Conservation (phyloP, 208 protist species). For the Crithidia expoeki region DNA sequence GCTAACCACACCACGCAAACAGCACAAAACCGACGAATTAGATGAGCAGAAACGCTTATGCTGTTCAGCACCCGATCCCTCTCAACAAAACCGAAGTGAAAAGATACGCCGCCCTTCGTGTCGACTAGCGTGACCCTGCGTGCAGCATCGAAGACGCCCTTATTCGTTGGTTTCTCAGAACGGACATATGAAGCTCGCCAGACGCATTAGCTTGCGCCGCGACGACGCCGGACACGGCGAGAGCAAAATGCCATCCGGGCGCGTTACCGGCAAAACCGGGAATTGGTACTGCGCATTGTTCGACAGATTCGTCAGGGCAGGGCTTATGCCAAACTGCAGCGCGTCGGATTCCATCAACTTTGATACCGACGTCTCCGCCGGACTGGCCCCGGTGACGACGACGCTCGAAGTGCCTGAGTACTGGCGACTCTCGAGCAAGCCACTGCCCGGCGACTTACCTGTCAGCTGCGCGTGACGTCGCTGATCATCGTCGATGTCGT, state of each 20-base stretch:
- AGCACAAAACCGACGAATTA: too few species aligned
- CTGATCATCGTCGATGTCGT: constrained; percentile 42
- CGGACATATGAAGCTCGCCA: constrained; percentile 58
- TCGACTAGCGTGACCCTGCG: too few species aligned
- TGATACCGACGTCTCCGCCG: constrained; percentile 7
- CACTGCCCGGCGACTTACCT: background rate
- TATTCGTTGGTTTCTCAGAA: constrained; percentile 43
- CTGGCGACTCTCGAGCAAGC: background rate
- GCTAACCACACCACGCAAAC: too few species aligned
- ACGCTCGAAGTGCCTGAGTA: constrained; percentile 31
- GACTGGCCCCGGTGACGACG: background rate
- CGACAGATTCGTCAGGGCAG: constrained; percentile 13
- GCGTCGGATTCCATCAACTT: constrained; percentile 21
- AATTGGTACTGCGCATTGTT: constrained; percentile 17
- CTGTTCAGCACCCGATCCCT: background rate
- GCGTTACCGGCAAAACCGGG: constrained; percentile 29
- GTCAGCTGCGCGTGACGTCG: constrained; percentile 33
- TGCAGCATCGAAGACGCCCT: too few species aligned
- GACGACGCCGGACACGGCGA: constrained; percentile 43
- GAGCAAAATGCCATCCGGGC: constrained; percentile 57
- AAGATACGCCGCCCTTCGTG: too few species aligned
- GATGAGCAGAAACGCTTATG: too few species aligned
- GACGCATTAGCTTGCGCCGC: constrained; percentile 49
- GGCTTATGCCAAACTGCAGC: constrained; percentile 9
- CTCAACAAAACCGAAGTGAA: too few species aligned